phyloP scores from a whole-genome alignment of 768 basidiomycete genomes.

The Mycena latifolia region DNA sequence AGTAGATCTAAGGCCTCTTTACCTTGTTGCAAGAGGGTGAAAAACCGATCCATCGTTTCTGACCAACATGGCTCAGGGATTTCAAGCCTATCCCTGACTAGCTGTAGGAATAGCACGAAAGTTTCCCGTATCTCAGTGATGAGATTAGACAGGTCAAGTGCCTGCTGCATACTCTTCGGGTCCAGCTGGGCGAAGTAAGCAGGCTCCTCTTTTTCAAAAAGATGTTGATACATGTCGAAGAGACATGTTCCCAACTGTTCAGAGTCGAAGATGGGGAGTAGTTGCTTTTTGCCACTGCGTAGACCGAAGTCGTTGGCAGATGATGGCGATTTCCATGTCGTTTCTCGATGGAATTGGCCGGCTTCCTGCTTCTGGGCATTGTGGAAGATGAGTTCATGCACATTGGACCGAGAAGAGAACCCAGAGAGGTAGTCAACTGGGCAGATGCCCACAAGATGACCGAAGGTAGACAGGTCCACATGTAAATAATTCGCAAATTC shows the following conservation, averaged over 20 bases:
- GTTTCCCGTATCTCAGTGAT: conserved; percentile 62
- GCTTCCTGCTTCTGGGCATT: conserved; percentile 7
- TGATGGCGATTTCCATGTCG: conserved; percentile 52
- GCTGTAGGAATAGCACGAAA: conserved; percentile 59
- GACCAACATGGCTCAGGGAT: conserved; percentile 54
- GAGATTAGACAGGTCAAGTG: conserved; percentile 37
- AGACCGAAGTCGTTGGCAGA: conserved; percentile 36
- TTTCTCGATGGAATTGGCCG: conserved; percentile 50
- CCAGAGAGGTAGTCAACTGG: conserved; percentile 54
- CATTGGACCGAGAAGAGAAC: conserved; percentile 54
- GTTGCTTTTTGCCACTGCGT: conserved; percentile 10
- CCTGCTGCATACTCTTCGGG: conserved; percentile 14
- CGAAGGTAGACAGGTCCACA: conserved; percentile 54
- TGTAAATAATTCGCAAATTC: conserved; percentile 48
- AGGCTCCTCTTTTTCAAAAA: conserved; percentile 58
- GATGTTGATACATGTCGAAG: conserved; percentile 54
- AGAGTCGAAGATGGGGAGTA: conserved; percentile 42
- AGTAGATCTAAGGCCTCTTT: conserved; percentile 39
- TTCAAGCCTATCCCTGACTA: conserved; percentile 51
- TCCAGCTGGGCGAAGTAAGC: conserved; percentile 20
- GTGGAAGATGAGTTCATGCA: conserved; percentile 50
- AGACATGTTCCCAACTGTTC: conserved; percentile 52
- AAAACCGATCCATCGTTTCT: conserved; percentile 50
- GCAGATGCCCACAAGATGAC: conserved; percentile 54
- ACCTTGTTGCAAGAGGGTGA: conserved; percentile 41